A percentile compares a stretch with the other conserved stretches of the same genome.
phyloP scores from a whole-genome alignment of 2,329 filamentous ascomycete genomes.

The Sordariomycetes sp. region DNA sequence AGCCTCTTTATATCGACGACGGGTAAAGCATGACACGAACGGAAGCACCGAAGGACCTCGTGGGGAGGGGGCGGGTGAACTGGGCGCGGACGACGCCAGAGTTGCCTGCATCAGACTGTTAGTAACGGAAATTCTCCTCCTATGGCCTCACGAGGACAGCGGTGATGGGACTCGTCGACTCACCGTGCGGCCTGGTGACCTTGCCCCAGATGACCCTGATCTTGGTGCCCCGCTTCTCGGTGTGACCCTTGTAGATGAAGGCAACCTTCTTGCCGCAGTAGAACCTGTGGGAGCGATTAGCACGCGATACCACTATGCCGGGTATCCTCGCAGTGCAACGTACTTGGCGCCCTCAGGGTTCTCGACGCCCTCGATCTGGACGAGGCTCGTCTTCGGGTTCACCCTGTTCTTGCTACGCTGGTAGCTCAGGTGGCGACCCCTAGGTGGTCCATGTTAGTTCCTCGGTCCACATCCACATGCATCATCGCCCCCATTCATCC shows the following conservation, averaged over 20 bases:
- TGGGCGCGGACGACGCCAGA: conserved; percentile 95
- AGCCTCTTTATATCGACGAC: conserved; percentile 76
- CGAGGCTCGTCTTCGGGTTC: conserved; percentile 81
- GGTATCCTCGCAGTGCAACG: conserved; percentile 18
- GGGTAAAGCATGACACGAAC: conserved; percentile 97
- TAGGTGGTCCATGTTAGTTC: conserved; percentile 19
- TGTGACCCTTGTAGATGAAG: conserved; percentile 94
- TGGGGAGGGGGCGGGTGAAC: conserved; percentile 91
- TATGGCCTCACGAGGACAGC: not conserved
- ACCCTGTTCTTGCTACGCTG: conserved; percentile 88
- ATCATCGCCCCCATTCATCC: conserved; percentile 1
- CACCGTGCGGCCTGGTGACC: conserved; percentile 91
- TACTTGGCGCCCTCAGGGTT: conserved; percentile 80
- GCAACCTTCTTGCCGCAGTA: conserved; percentile 98
- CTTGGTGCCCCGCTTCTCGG: conserved; percentile 93
- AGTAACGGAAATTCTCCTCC: not conserved
- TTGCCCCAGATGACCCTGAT: conserved; percentile 99
- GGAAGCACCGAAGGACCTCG: conserved; percentile 91
- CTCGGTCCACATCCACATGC: conserved; percentile 4
- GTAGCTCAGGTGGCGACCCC: conserved; percentile 97
- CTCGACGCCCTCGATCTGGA: conserved; percentile 98
- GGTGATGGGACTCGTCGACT: conserved; percentile 14
- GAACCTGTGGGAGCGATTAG: conserved; percentile 42
- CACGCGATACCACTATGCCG: not conserved
- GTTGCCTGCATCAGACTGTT: conserved; percentile 51